phyloP scores from a whole-genome alignment of 2,329 filamentous ascomycete genomes.

The Penicillium vulpinum region DNA sequence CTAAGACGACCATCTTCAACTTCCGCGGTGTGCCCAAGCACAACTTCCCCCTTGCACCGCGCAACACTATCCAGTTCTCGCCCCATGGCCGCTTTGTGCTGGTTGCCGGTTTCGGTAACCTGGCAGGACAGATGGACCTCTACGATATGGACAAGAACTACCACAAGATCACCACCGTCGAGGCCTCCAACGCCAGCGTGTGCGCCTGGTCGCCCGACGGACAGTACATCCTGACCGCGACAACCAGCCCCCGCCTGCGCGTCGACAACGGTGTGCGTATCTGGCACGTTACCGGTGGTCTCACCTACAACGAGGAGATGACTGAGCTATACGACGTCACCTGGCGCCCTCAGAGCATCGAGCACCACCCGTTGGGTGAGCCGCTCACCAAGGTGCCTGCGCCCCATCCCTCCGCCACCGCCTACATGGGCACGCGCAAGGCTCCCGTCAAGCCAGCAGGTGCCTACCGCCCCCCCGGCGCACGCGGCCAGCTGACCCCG shows the following conservation, averaged over 20 bases:
- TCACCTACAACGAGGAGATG: slow-evolving; percentile 97
- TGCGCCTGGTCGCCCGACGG: slow-evolving; percentile 98
- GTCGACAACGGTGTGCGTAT: slow-evolving; percentile 96
- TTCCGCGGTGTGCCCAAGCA: slow-evolving; percentile 78
- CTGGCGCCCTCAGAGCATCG: slow-evolving; percentile 75
- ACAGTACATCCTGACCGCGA: slow-evolving; percentile 94
- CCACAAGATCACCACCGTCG: slow-evolving; percentile 86
- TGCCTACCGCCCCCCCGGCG: slow-evolving; percentile 91
- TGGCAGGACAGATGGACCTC: slow-evolving; percentile 96
- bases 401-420: slow-evolving; percentile 78
- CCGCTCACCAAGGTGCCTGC: slow-evolving; percentile 72
- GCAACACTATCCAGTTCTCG: slow-evolving; percentile 94
- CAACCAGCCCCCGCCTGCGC: slow-evolving; percentile 87
- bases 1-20: slow-evolving; percentile 98
- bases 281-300: slow-evolving; percentile 82
- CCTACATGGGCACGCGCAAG: slow-evolving; percentile 83
- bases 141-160: slow-evolving; percentile 96
- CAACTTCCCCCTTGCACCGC: slow-evolving; percentile 80
- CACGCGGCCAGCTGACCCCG: slow-evolving; percentile 82
- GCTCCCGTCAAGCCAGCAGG: slow-evolving; percentile 96
- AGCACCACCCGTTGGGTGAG: slow-evolving; percentile 64
- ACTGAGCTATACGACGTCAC: slow-evolving; percentile 86
- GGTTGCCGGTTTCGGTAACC: slow-evolving; percentile 94
- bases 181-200: slow-evolving; percentile 91
- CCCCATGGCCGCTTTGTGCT: slow-evolving; percentile 90